Base-by-base conservation (phyloP, 2,329 filamentous ascomycete species). In the Hymenoscyphus linearis region DNA sequence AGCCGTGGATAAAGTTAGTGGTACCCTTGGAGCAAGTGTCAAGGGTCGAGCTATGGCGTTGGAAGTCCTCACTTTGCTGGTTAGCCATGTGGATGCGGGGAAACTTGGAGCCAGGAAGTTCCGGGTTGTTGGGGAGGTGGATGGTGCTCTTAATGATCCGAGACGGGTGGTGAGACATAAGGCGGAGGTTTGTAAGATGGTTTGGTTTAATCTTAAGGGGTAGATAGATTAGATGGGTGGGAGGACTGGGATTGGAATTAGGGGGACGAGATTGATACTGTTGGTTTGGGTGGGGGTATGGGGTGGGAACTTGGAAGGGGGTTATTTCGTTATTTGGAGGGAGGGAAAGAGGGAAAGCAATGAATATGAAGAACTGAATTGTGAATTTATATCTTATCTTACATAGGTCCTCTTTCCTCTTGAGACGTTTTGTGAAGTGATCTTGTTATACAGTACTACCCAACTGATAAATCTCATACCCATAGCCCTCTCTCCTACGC, bases 1-100 rank as follows among this genome's bases (percentile, higher is more conserved):
- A 5, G 4, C 5, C 31, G 4, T 9, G 2, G 10, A 31, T 9
- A 9, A 31, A 9, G 31, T 31, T 1, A 69, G 67, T 2, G 69
- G 69, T 56, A 59, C 31, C 1, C 6, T 31, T 7, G 62, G 56
- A n/a, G 59, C 66, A 5, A 52, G 60, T 3, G 68, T 68, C 44
- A 65, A 71, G 55, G 60, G 60, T 1, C 4, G 40, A 47, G 40
- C 18, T 1, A 63, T 66, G 22, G 71, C 71, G 12, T 44, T 72
- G n/a, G 67, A 72, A n/a, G 68, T 71, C 14, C 53, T 74, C 4
- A 62, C 56, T n/a, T 26, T 63, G 14, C 37, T 74, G 4, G 61
- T 68, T 4, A 64, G 62, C 22, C 52, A 64, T 53, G 54, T 71
- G 3, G 58, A 61, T 9, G 57, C 61, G 3, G 40, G 54, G 9